Conservation (phyloP, 208 protist genomes). For the Trypanosoma rangeli region DNA sequence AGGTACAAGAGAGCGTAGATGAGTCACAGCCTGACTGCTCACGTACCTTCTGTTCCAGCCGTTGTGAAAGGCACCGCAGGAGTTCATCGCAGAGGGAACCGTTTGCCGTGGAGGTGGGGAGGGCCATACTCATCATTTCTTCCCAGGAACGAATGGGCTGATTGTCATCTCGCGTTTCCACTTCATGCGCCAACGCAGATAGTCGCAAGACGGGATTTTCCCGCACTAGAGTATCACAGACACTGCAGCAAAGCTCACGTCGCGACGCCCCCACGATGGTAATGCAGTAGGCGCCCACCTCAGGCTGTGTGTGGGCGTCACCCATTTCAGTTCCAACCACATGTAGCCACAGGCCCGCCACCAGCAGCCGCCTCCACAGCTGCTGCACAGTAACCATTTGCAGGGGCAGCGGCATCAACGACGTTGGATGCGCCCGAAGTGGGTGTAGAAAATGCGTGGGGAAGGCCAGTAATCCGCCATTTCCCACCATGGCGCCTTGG, state of each 20-base stretch:
- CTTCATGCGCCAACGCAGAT: constrained; percentile 6
- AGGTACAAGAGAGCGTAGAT: not conserved
- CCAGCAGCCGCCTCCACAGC: constrained; percentile 63
- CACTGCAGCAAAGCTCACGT: constrained; percentile 21
- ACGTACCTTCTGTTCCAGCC: constrained; percentile 10
- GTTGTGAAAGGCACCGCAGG: constrained; percentile 1
- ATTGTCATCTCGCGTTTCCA: not conserved
- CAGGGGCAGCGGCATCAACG: constrained; percentile 42
- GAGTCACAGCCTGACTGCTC: not conserved
- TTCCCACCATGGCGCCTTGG: constrained; percentile 3
- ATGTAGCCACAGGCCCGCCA: constrained; percentile 59
- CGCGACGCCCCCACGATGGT: constrained; percentile 45
- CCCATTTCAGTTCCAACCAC: constrained; percentile 12
- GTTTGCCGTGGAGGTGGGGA: not conserved
- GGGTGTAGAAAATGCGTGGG: constrained; percentile 34
- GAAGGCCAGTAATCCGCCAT: constrained; percentile 1
- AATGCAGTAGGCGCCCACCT: constrained; percentile 35
- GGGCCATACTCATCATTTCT: constrained; percentile 3
- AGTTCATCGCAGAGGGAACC: constrained; percentile 10
- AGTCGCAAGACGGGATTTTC: constrained; percentile 21
- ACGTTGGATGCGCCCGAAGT: constrained; percentile 23
- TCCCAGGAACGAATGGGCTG: constrained; percentile 16
- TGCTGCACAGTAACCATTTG: constrained; percentile 48
- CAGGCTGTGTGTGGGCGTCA: constrained; percentile 6
- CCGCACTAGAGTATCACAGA: constrained; percentile 26